Conservation (phyloP, 352 stramenopile genomes). For the Elongisporangium anandrum region DNA sequence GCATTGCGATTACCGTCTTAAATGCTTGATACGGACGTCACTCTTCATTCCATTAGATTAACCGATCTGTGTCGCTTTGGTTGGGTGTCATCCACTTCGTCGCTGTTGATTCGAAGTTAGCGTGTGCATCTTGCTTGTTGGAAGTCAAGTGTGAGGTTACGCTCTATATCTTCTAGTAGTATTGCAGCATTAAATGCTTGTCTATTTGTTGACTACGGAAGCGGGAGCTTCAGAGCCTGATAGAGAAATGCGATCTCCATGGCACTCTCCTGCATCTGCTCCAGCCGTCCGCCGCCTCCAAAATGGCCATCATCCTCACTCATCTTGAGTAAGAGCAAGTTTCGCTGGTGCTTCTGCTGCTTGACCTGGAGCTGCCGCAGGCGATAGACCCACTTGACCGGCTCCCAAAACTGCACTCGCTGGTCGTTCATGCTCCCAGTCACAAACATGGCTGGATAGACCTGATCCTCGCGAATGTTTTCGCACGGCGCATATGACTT, state of each 20-base stretch:
- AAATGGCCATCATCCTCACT: slow-evolving; percentile 82
- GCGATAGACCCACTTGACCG: slow-evolving; percentile 81
- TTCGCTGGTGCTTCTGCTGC: slow-evolving; percentile 13
- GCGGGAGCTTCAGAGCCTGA: slow-evolving; percentile 50
- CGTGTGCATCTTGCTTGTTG: too few species aligned
- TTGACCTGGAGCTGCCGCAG: slow-evolving; percentile 51
- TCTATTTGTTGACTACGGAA: slow-evolving; percentile 8
- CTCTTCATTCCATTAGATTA: too few species aligned
- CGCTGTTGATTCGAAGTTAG: too few species aligned
- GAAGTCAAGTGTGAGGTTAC: too few species aligned
- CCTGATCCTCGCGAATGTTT: slow-evolving; percentile 39
- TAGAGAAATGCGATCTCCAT: slow-evolving; percentile 87
- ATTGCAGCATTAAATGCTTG: not conserved
- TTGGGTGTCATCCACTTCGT: too few species aligned
- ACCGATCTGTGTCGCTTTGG: too few species aligned
- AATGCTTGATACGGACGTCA: too few species aligned
- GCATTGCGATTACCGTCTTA: too few species aligned
- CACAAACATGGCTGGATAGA: slow-evolving; percentile 80
- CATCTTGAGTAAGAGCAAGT: slow-evolving; percentile 61
- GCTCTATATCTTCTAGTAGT: not conserved
- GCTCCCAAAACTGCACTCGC: slow-evolving; percentile 83
- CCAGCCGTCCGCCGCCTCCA: slow-evolving; percentile 62
- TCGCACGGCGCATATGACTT: slow-evolving; percentile 77
- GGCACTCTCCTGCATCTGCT: slow-evolving; percentile 72
- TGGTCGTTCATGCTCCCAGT: slow-evolving; percentile 82